Base-by-base conservation (phyloP, 139 green algal genomes). In the Micromonas commoda region DNA sequence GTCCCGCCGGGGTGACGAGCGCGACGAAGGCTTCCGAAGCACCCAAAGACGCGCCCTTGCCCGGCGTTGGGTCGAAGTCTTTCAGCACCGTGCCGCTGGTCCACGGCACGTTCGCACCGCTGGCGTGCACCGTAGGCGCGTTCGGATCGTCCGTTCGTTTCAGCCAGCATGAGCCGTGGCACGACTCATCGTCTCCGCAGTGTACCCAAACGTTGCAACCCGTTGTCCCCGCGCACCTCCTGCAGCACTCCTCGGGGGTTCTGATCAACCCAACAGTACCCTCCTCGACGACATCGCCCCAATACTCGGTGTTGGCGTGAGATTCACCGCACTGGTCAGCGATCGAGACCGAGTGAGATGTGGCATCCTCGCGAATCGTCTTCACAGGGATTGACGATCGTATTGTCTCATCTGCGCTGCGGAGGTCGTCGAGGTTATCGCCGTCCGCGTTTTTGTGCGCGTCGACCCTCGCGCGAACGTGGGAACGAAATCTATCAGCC, bases 151-250 rank as follows among this genome's bases (percentile, higher is more conserved):
- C 67, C 2, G 33, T n/a, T 1, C 35, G 71, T 45, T 82, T 82
- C 39, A 82, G 64, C 78, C 78, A 82, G 73, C 78, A 82, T 35
- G 6, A 21, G 26, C 28, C n/a, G 34, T 61, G 37, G 35, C 68
- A 37, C 38, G 61, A 39, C 73, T 24, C n/a, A 3, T 60, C 34
- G 34, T 31, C 19, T 2, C 51, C 37, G 35, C 74, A 64, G 37
- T 73, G 71, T 26, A 82, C 78, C 29, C 35, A 82, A 6, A 82
- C 69, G 69, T 82, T 82, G 67, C 78, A 82, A 2, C 70, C 78
- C 19, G 3, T 71, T 16, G 34, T 53, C 5, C 61, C 57, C 70
- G 37, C 28, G 68, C 78, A 82, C 57, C 20, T 19, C 19, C 32
- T 53, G 28, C 76, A 81, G 54, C 76, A 81, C 65, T 81, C 65